Evolutionary conservation across 2,329 filamentous ascomycete species (phyloP), one percentile per base, ranked within the genome.

Genomic region (Talaromyces sp.): DNA sequence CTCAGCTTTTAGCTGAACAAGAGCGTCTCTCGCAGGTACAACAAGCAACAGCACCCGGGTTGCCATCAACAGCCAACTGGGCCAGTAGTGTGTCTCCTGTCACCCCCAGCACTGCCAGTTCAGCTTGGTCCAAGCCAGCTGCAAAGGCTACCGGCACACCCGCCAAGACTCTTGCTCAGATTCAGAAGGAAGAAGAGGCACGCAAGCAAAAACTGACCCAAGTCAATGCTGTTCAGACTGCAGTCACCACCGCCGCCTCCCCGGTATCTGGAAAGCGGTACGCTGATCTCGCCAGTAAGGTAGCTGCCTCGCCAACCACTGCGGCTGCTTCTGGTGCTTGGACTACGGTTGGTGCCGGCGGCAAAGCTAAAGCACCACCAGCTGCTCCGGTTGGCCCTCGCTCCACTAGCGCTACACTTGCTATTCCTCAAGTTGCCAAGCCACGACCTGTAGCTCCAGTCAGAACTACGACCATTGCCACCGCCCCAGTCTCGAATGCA

Each of bases 321-420:
- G 68, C 72, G 22, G 68, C 76, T 14, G 72, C 78, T 14, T 77
- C 79, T 7, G 81, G 82, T 64, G 92, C 93, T 1, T 99, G 95
- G 95, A 94, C 93, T 11, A 98, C 93, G 0, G 94, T 99, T 47
- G 95, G 95, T 57, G 93, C 94, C 39, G 90, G 93, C 69, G 95
- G 95, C 14, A 99, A 97, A 81, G 86, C 91, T 59, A 98, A 97
- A 82, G 81, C 86, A 33, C 90, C 91, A 6, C 74, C 74, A 22
- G 78, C 81, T 61, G 75, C 82, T 27, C 76, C 81, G 3, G 74
- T 82, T 10, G 73, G 78, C 4, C 76, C 77, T 31, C 79, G 85
- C 47, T 79, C 83, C n/a, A 76, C 79, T 43, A 84, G 82, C 43
- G 80, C 77, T 62, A 74, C 78, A 3, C 73, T 76, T 27, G 71